Evolutionary conservation across 441 rosid species (phyloP).

Genomic region (Brassica hybrid): DNA sequence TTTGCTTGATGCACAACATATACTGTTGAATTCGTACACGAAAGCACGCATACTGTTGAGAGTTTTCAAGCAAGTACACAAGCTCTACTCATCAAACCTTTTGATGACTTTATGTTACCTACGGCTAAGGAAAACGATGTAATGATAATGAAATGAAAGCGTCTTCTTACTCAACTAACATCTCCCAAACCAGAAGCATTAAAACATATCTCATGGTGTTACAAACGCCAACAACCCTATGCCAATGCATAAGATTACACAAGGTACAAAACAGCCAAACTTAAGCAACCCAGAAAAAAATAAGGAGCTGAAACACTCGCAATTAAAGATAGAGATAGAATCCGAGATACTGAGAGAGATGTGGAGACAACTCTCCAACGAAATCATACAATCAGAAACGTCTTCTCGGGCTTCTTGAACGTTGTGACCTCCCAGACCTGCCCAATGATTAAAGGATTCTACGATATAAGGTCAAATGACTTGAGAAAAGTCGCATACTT

Average conservation of each 20-base stretch:
- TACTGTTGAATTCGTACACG: background rate
- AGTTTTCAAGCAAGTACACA: conserved; percentile 4
- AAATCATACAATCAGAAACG: conserved; percentile 56
- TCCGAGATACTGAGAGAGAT: conserved; percentile 24
- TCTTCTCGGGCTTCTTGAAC: conserved; percentile 93
- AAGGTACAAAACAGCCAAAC: background rate
- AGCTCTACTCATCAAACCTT: conserved; percentile 5
- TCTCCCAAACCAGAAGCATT: conserved; percentile 34
- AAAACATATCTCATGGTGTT: conserved; percentile 38
- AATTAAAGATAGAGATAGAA: conserved; percentile 33
- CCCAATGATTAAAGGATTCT: conserved; percentile 11
- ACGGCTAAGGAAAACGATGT: background rate
- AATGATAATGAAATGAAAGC: conserved; percentile 10
- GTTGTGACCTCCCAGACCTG: conserved; percentile 72
- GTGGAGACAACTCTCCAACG: conserved; percentile 20
- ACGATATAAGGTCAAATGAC: background rate
- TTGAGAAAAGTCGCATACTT: background rate
- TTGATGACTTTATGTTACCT: conserved; percentile 15
- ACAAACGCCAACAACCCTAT: conserved; percentile 26
- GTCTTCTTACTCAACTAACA: conserved; percentile 19
- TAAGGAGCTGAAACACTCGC: conserved; percentile 25
- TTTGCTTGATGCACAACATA: conserved; percentile 3
- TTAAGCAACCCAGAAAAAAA: background rate
- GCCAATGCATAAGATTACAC: conserved; percentile 35
- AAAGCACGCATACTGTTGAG: background rate